phyloP scores from a whole-genome alignment of 306 rosid genomes.

The Acmispon strigosus region DNA sequence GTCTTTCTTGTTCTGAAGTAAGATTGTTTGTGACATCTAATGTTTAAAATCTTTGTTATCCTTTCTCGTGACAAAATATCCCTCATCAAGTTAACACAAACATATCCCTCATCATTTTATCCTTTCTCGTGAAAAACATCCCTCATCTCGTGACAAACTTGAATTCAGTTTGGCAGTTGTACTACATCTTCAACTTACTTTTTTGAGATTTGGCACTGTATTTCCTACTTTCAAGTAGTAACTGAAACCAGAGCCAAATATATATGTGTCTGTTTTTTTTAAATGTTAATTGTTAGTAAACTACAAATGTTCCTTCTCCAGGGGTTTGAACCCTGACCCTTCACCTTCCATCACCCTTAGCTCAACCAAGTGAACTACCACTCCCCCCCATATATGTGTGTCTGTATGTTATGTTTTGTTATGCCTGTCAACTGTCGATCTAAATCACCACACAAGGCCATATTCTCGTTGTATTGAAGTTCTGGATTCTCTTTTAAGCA shows the following conservation, averaged over 20 bases:
- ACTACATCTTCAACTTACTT: not conserved
- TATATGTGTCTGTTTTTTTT: no score
- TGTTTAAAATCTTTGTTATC: not conserved
- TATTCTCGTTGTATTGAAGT: constrained; percentile 11
- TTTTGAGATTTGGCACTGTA: not conserved
- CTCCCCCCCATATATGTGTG: no score
- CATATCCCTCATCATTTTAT: constrained; percentile 4
- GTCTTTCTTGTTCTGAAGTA: constrained; percentile 91
- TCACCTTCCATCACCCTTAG: no score
- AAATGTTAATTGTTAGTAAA: no score
- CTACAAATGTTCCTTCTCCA: no score
- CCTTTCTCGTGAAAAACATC: not conserved
- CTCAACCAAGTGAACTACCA: no score
- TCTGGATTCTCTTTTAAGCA: constrained; percentile 10
- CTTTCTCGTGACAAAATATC: not conserved
- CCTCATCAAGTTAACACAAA: constrained; percentile 6
- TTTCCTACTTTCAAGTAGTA: not conserved
- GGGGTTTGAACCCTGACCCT: no score
- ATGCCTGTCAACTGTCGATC: not conserved
- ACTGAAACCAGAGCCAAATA: not conserved
- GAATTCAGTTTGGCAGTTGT: not conserved
- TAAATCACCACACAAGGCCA: not conserved
- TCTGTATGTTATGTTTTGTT: no score
- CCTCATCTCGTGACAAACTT: constrained; percentile 5
- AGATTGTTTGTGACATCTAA: constrained; percentile 35